A percentile compares a stretch with the other conserved stretches of the same genome.
These are phyloP conservation scores for Candolleomyces eurysporus DNA, from an alignment of 768 basidiomycete species.

Conservation along the genomic window DNA sequence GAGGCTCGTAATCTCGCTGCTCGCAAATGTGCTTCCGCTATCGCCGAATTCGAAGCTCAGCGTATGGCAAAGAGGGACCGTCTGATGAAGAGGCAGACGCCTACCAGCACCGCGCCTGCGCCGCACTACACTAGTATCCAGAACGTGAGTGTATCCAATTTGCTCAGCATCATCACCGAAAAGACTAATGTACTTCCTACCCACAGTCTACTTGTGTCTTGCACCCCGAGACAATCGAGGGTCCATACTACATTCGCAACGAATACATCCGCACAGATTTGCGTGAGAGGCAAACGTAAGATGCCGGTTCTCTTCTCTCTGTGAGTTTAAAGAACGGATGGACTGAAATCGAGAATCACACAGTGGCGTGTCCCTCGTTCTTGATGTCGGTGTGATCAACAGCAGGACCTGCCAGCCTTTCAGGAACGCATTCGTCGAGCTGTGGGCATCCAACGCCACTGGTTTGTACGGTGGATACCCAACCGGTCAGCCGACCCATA, in stretches of 20 bases:
- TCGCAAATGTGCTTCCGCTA: slow-evolving; percentile 7
- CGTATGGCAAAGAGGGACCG: slow-evolving; percentile 8
- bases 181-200: not conserved
- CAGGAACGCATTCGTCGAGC: slow-evolving; percentile 32
- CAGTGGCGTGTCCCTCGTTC: slow-evolving; percentile 30
- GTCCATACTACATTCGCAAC: slow-evolving; percentile 47
- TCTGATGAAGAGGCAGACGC: slow-evolving; percentile 11
- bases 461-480: slow-evolving; percentile 25
- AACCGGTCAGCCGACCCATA: slow-evolving; percentile 6
- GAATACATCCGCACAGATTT: slow-evolving; percentile 9
- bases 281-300: slow-evolving; percentile 6
- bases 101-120: slow-evolving; percentile 5
- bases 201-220: slow-evolving; percentile 52
- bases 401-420: slow-evolving; percentile 35
- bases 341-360: not conserved
- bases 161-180: slow-evolving; percentile 16
- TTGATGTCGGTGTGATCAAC: slow-evolving; percentile 38
- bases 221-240: slow-evolving; percentile 53
- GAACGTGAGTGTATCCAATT: slow-evolving; percentile 1
- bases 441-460: slow-evolving; percentile 31
- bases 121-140: slow-evolving; percentile 8
- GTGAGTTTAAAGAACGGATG: too few species aligned
- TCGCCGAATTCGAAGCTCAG: slow-evolving; percentile 7
- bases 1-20: slow-evolving; percentile 3
- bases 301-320: not conserved